Evolutionary conservation across 805 yeast species (phyloP).

Genomic region (Diddensiella caesifluorescens): DNA sequence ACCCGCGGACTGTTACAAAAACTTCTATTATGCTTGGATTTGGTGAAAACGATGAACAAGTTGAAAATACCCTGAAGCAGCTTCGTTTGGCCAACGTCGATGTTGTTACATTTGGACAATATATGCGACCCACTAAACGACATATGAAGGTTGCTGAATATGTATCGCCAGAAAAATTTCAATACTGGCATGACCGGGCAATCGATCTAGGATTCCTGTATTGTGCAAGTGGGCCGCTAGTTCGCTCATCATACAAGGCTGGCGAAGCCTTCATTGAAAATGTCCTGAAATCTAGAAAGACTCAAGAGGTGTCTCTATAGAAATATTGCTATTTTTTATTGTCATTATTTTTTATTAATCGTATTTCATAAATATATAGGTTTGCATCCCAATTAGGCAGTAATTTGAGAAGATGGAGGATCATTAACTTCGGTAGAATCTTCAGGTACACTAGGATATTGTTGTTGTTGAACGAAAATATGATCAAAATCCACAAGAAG

Average conservation of each 20-base stretch:
- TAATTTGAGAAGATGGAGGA: background rate
- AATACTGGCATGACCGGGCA: conserved; percentile 85
- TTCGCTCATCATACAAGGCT: conserved; percentile 94
- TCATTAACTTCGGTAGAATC: background rate
- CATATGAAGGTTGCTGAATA: conserved; percentile 98
- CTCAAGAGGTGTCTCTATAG: background rate
- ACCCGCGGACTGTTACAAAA: conserved; percentile 75
- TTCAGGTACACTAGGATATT: background rate
- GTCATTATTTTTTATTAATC: background rate
- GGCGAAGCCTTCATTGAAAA: conserved; percentile 97
- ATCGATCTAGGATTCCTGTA: conserved; percentile 84
- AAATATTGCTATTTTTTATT: background rate
- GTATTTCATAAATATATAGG: background rate
- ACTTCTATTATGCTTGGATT: conserved; percentile 95
- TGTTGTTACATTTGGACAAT: conserved; percentile 97
- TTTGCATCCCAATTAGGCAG: background rate
- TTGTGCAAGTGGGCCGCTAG: conserved; percentile 96
- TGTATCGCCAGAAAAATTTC: conserved; percentile 89
- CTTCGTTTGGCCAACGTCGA: conserved; percentile 76
- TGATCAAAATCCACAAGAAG: conserved; percentile 58
- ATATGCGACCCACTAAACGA: conserved; percentile 97
- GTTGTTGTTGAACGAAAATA: conserved; percentile 38
- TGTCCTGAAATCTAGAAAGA: conserved; percentile 58
- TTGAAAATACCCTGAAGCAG: conserved; percentile 67
- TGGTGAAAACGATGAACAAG: conserved; percentile 92